Evolutionary conservation across 2,329 filamentous ascomycete genomes (phyloP), one percentile per base, ranked within the genome.

Genomic region (Fusarium humuli): DNA sequence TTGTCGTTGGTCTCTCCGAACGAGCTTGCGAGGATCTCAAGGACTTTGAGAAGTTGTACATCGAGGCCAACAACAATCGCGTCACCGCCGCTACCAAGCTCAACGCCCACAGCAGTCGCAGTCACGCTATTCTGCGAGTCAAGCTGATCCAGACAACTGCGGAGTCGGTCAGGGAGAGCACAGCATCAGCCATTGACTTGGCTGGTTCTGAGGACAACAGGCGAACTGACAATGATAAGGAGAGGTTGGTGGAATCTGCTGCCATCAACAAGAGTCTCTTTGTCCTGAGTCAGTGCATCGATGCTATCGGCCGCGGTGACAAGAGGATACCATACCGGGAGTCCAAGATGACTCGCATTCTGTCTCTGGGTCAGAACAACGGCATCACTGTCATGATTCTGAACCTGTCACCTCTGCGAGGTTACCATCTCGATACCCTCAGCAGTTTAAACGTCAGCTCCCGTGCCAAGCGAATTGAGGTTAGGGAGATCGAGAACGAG

Each of bases 211-310:
- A 98, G 81, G 95, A 98, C 80, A 98, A 98, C 79, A 88, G 95
- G 50, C 87, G 95, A 52, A 98, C 95, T 0, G 95, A 97, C 55
- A 98, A 98, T 79, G 94, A 91, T 75, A 96, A 94, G 79, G 94
- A 97, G 79, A 88, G 95, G 27, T 85, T 98, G 78, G 88, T 97
- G n/a, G 95, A 98, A 80, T 97, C 94, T 41, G 94, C 95, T 0
- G 95, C 93, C 76, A 98, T 98, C 84, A 98, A 98, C 86, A 98
- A 98, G 83, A 97, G 93, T 69, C 85, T 98, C 9, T 98, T 98
- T 76, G 94, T 98, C 20, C 83, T 98, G 50, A 95, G 94, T 45
- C 94, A 97, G 79, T 98, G 95, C 75, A 95, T 98, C 56, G 95
- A 98, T 78, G 95, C 95, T 59, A 98, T 98, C 77, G 92, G 92